phyloP scores from a whole-genome alignment of 306 rosid species.

The Malus sieversii region DNA sequence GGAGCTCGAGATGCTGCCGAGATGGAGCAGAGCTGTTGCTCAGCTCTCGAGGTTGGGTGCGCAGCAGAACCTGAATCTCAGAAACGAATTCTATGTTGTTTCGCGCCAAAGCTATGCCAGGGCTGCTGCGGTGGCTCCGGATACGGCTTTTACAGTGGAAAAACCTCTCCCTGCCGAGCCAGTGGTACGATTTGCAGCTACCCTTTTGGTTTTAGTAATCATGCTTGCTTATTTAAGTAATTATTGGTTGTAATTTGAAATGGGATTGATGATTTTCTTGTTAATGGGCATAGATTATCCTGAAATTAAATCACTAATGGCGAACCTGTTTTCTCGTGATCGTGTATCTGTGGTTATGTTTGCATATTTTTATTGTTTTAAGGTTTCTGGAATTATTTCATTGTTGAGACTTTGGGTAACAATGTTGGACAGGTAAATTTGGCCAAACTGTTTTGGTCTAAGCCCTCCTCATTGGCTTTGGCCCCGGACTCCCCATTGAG shows the following conservation, averaged over 20 bases:
- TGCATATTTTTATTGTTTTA: neutral
- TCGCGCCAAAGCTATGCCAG: constrained; percentile 43
- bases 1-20: constrained; percentile 45
- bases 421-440: constrained; percentile 47
- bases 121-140: constrained; percentile 42
- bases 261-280: neutral
- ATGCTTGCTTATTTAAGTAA: neutral
- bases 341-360: neutral
- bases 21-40: constrained; percentile 43
- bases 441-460: constrained; percentile 73
- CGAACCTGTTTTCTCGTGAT: neutral
- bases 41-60: constrained; percentile 44
- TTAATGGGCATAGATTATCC: neutral
- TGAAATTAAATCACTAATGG: neutral
- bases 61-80: constrained; percentile 20
- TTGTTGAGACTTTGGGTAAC: constrained; percentile 8
- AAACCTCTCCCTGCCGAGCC: constrained; percentile 23
- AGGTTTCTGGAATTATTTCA: constrained; percentile 1
- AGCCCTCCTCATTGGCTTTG: constrained; percentile 71
- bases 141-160: constrained; percentile 13
- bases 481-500: constrained; percentile 56
- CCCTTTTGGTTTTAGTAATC: neutral
- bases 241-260: neutral
- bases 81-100: constrained; percentile 17
- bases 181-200: constrained; percentile 22